phyloP scores from a whole-genome alignment of 1,139 yeast species.

The Protomyces lactucae-debilis region DNA sequence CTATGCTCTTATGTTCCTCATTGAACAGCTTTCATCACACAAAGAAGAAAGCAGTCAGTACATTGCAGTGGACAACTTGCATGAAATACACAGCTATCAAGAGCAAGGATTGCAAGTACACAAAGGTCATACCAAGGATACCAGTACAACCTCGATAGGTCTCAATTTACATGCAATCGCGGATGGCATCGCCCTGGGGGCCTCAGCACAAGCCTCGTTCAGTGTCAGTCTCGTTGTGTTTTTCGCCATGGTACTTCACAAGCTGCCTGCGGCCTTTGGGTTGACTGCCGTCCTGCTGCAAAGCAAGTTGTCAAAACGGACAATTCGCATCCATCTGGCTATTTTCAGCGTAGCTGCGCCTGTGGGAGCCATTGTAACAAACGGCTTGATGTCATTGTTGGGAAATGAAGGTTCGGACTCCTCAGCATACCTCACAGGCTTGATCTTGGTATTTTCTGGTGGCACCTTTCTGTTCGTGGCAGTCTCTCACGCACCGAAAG shows the following conservation, averaged over 20 bases:
- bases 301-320: conserved; percentile 36
- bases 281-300: conserved; percentile 54
- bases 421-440: conserved; percentile 48
- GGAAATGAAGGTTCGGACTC: conserved; percentile 34
- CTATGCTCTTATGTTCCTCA: conserved; percentile 49
- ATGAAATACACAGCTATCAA: conserved; percentile 8
- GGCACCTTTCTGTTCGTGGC: conserved; percentile 54
- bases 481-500: conserved; percentile 3
- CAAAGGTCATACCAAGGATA: neutral
- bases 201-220: conserved; percentile 48
- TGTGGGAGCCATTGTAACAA: conserved; percentile 49
- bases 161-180: conserved; percentile 62
- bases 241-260: conserved; percentile 62
- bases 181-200: conserved; percentile 73
- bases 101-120: neutral
- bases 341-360: conserved; percentile 55
- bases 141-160: conserved; percentile 42
- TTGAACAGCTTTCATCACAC: conserved; percentile 43
- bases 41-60: conserved; percentile 2
- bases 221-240: conserved; percentile 50
- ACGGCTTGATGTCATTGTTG: conserved; percentile 41
- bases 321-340: conserved; percentile 45
- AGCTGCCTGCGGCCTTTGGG: conserved; percentile 72
- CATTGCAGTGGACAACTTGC: conserved; percentile 14
- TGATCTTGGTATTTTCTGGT: conserved; percentile 56